phyloP scores from a whole-genome alignment of 257 asterid genomes.

The Datura wrightii region DNA sequence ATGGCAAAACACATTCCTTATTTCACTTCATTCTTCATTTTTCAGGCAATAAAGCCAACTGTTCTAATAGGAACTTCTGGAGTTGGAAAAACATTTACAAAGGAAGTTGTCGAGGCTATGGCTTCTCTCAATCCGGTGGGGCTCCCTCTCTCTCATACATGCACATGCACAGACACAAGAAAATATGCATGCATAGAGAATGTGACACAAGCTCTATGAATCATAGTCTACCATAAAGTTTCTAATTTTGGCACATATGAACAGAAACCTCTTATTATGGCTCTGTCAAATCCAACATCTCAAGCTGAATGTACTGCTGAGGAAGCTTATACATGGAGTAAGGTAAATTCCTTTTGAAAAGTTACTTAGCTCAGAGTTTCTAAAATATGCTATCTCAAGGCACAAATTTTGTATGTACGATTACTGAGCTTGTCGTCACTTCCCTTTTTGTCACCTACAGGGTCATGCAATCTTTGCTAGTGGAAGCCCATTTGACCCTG shows the following conservation, averaged over 20 bases:
- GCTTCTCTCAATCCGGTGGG: slow-evolving; percentile 76
- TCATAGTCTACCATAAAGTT: background rate
- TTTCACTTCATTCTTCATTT: slow-evolving; percentile 28
- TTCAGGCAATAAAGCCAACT: slow-evolving; percentile 78
- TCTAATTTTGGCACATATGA: slow-evolving; percentile 32
- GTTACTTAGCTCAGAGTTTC: background rate
- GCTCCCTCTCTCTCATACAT: slow-evolving; percentile 15
- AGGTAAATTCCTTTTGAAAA: slow-evolving; percentile 51
- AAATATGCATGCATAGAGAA: background rate
- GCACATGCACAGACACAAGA: background rate
- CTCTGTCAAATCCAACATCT: slow-evolving; percentile 91
- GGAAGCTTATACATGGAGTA: slow-evolving; percentile 87
- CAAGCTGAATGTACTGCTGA: slow-evolving; percentile 96
- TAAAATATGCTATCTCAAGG: slow-evolving; percentile 14
- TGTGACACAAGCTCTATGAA: background rate
- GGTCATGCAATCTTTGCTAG: slow-evolving; percentile 88
- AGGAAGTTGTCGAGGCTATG: slow-evolving; percentile 87
- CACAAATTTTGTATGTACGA: background rate
- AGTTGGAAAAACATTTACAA: slow-evolving; percentile 77
- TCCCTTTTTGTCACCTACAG: slow-evolving; percentile 40
- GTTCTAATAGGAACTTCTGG: slow-evolving; percentile 94
- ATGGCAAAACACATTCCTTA: background rate
- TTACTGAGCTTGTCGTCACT: background rate
- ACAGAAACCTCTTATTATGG: slow-evolving; percentile 87
- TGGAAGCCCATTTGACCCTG: slow-evolving; percentile 92